Base-by-base conservation (phyloP, 1,139 yeast species). In the Sugiyamaella neomexicana region DNA sequence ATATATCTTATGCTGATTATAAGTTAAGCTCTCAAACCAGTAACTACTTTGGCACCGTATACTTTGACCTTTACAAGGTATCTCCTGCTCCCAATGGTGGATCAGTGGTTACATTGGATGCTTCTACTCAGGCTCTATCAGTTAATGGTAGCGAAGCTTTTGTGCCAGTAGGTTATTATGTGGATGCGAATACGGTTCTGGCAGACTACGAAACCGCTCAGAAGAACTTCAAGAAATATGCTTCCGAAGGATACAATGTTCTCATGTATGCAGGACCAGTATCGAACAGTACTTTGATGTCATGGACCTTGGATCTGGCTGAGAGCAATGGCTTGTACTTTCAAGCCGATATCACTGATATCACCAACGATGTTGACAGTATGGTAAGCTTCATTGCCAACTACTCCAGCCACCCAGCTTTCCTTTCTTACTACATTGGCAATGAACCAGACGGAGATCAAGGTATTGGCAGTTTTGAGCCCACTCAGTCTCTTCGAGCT, bases 401-500 rank as follows among this genome's bases (percentile, higher is more conserved):
- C 17, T 56, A 47, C 41, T 44, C 58, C 3, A 16, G 29, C 42
- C 56, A 56, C 23, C 53, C 56, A 16, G 48, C 54, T 16, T 56
- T 56, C 46, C 32, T 56, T 32, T 56, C 58, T 5, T 56, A 56
- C 39, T 56, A 56, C 31, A 53, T 56, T 32, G 58, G 58, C 17
- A 56, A 56, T 37, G 58, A 56, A 44, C 58, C 58, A 6, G 58
- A 56, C 51, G 58, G 58, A 31, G 50, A 54, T 32, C 40, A 48
- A 29, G 58, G 58, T 20, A 50, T 56, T 31, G 58, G 56, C 7
- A 49, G 55, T 17, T 51, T 56, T 27, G 58, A 56, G 29, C 58
- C 58, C 6, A 43, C 50, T 7, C 56, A 54, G 32, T 41, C 53
- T 10, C 48, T 46, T 15, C 13, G 53, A 36, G 58, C 58, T 10